Conservation (phyloP, 2,329 filamentous ascomycete genomes). For the Amauroascus verrucosus region DNA sequence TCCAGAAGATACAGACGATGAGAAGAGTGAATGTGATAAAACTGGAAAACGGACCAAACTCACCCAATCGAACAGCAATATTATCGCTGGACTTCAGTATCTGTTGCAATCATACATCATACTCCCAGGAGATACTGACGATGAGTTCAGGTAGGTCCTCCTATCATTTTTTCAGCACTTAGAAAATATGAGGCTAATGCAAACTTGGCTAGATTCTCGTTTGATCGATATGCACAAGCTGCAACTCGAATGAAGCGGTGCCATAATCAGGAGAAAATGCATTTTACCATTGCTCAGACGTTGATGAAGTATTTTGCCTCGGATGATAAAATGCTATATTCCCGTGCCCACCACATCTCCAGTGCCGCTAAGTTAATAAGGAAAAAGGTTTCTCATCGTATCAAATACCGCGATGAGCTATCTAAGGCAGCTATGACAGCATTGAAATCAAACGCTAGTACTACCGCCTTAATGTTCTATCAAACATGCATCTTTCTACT, state of each 20-base stretch:
- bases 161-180: background rate
- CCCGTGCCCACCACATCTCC: conserved; percentile 70
- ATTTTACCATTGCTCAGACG: conserved; percentile 75
- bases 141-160: conserved; percentile 52
- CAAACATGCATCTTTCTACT: conserved; percentile 65
- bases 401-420: conserved; percentile 62
- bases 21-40: conserved; percentile 28
- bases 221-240: conserved; percentile 76
- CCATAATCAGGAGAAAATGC: conserved; percentile 63
- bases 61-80: conserved; percentile 54
- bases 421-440: conserved; percentile 69
- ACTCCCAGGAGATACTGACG: conserved; percentile 70
- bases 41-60: conserved; percentile 37
- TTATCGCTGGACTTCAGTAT: conserved; percentile 64
- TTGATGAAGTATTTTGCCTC: conserved; percentile 60
- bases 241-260: conserved; percentile 59
- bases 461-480: conserved; percentile 75
- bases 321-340: conserved; percentile 57
- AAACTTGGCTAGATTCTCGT: conserved; percentile 53
- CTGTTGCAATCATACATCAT: conserved; percentile 72
- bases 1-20: conserved; percentile 45
- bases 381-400: conserved; percentile 48
- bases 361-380: conserved; percentile 67
- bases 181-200: conserved; percentile 10
- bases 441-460: conserved; percentile 69